phyloP scores from a whole-genome alignment of 2,329 filamentous ascomycete genomes.

The Macroventuria anomochaeta region DNA sequence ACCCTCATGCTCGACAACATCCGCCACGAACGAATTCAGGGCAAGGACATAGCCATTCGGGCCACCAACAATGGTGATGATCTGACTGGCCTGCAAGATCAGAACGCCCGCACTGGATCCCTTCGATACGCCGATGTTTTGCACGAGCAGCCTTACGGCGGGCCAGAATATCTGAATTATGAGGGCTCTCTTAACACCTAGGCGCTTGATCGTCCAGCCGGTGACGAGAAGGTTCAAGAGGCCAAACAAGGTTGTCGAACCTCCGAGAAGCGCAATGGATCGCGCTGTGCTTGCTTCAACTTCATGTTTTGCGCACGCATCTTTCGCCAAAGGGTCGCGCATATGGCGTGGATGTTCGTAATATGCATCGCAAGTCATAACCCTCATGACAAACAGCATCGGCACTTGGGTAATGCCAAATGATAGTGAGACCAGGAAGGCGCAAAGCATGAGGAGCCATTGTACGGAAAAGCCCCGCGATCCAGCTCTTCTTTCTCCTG shows the following conservation, averaged over 20 bases:
- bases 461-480: conserved; percentile 25
- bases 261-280: conserved; percentile 69
- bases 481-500: conserved; percentile 19
- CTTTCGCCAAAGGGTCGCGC: conserved; percentile 50
- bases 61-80: conserved; percentile 72
- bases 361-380: conserved; percentile 75
- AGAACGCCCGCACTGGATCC: conserved; percentile 69
- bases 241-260: conserved; percentile 72
- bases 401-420: conserved; percentile 60
- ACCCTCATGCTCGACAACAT: conserved; percentile 65
- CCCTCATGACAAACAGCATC: conserved; percentile 69
- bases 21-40: conserved; percentile 71
- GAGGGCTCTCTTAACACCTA: conserved; percentile 69
- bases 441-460: conserved; percentile 62
- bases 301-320: conserved; percentile 65
- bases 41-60: conserved; percentile 73
- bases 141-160: conserved; percentile 66
- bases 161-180: conserved; percentile 69
- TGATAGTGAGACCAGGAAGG: conserved; percentile 64
- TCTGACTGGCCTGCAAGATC: conserved; percentile 71
- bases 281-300: conserved; percentile 70
- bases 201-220: conserved; percentile 69
- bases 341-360: conserved; percentile 63
- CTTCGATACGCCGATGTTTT: conserved; percentile 68
- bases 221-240: conserved; percentile 72